A percentile compares a stretch with the other conserved stretches of the same genome.
phyloP scores from a whole-genome alignment of 495 filamentous ascomycete species.

The Pyrenula aspistea region DNA sequence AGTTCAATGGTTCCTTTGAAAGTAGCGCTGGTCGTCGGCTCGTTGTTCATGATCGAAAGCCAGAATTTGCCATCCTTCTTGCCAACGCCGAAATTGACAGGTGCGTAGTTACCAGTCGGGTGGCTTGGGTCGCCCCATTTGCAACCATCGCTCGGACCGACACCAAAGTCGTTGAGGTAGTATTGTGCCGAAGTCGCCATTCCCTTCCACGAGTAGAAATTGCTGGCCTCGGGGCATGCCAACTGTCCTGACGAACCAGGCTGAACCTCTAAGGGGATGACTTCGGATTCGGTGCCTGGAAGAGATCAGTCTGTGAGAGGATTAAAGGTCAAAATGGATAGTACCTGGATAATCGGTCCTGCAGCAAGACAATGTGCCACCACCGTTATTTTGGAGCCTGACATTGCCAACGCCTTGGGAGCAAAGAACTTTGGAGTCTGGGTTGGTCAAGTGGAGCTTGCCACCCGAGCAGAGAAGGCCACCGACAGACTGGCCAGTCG shows the following conservation, averaged over 20 bases:
- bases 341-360: slow-evolving; percentile 91
- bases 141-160: slow-evolving; percentile 59
- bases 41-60: slow-evolving; percentile 71
- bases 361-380: slow-evolving; percentile 59
- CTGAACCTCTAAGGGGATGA: slow-evolving; percentile 54
- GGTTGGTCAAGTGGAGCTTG: slow-evolving; percentile 68
- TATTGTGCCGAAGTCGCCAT: slow-evolving; percentile 81
- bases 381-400: slow-evolving; percentile 59
- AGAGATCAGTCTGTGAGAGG: slow-evolving; percentile 1
- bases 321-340: slow-evolving; percentile 3
- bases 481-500: slow-evolving; percentile 76
- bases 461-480: slow-evolving; percentile 68
- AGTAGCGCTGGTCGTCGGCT: slow-evolving; percentile 43
- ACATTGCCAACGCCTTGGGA: slow-evolving; percentile 59
- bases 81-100: slow-evolving; percentile 78
- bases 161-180: slow-evolving; percentile 80
- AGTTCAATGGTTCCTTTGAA: slow-evolving; percentile 70
- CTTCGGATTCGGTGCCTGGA: slow-evolving; percentile 63
- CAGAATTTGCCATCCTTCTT: slow-evolving; percentile 55
- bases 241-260: slow-evolving; percentile 46
- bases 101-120: slow-evolving; percentile 77
- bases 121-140: slow-evolving; percentile 50
- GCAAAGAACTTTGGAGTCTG: slow-evolving; percentile 58
- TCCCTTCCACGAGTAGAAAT: slow-evolving; percentile 68
- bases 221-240: slow-evolving; percentile 56